Base-by-base conservation (phyloP, 148 eudicot species). In the Vaccinium vitisidaea region DNA sequence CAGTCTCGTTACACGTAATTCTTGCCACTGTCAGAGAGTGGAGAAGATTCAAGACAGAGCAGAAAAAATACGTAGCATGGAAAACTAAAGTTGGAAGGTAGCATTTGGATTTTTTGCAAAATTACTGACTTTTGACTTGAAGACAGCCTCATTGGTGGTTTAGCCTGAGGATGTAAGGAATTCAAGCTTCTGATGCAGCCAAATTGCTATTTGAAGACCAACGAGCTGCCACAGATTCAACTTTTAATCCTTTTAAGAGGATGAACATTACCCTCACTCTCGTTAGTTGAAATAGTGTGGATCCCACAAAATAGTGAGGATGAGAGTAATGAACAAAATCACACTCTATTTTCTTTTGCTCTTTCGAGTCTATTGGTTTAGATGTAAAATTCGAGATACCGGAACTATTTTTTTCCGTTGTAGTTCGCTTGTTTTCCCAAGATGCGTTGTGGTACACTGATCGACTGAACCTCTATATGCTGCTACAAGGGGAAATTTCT, bases 11-110 rank as follows among this genome's bases (percentile, higher is more conserved):
- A 69, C 93, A 92, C 75, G 95, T 94, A 84, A 83, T 93, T 73
- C 94, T 96, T 46, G 99, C 98, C 75, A 94, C 92, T 78, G 75
- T 93, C 43, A 92, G 91, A 87, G 99, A 96, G 88, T 92, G 92
- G 93, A 94, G 76, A 90, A 88, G 99, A 77, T 94, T 92, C 90
- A 96, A 91, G 87, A 93, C 83, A 73, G 97, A 96, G 88, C 91
- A 48, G 63, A 76, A 77, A 55, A 94, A 94, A 85, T 92, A 89
- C 87, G 15, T 86, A 49, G 91, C 94, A 18, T 96, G 97, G 99
- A 91, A 87, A 88, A 88, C 87, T 74, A 85, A 83, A 83, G 83
- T 58, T 84, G 83, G 69, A 23, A 75, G 85, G 7, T 19, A 56
- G 48, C 71, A 59, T 5, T 27, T 8, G 53, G 55, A 30, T 75